phyloP scores from a whole-genome alignment of 2,329 filamentous ascomycete species.

The Coniochaeta ligniaria region DNA sequence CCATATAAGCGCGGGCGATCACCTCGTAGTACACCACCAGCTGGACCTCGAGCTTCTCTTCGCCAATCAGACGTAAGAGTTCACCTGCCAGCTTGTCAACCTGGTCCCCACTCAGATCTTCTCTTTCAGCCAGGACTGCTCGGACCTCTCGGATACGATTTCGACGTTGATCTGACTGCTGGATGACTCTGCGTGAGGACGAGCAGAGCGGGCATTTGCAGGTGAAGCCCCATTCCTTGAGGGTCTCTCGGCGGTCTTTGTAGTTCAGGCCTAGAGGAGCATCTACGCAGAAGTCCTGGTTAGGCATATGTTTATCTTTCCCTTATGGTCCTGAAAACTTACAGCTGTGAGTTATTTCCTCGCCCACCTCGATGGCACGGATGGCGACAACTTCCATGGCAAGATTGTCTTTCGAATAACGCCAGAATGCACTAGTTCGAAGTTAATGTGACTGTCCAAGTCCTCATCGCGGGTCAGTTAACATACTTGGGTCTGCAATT shows the following conservation, averaged over 20 bases:
- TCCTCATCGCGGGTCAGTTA: too few relatives aligned
- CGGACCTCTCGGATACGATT: constrained; percentile 16
- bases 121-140: constrained; percentile 3
- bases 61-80: constrained; percentile 13
- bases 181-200: constrained; percentile 1
- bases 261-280: constrained; percentile 12
- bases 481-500: constrained; percentile 16
- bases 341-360: constrained; percentile 16
- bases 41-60: constrained; percentile 17
- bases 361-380: constrained; percentile 11
- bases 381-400: constrained; percentile 15
- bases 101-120: background rate
- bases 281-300: constrained; percentile 8
- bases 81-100: constrained; percentile 11
- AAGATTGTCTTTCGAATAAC: constrained; percentile 10
- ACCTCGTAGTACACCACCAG: constrained; percentile 17
- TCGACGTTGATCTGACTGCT: constrained; percentile 12
- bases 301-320: background rate
- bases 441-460: too few relatives aligned
- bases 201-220: constrained; percentile 16
- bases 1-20: constrained; percentile 16
- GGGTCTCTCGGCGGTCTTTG: constrained; percentile 9
- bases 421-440: constrained; percentile 11
- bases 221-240: constrained; percentile 16
- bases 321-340: background rate